Evolutionary conservation across 1,284 basidiomycete species (phyloP), one percentile per base, ranked within the genome.

Genomic region (Apiotrichum mycotoxinovorans): DNA sequence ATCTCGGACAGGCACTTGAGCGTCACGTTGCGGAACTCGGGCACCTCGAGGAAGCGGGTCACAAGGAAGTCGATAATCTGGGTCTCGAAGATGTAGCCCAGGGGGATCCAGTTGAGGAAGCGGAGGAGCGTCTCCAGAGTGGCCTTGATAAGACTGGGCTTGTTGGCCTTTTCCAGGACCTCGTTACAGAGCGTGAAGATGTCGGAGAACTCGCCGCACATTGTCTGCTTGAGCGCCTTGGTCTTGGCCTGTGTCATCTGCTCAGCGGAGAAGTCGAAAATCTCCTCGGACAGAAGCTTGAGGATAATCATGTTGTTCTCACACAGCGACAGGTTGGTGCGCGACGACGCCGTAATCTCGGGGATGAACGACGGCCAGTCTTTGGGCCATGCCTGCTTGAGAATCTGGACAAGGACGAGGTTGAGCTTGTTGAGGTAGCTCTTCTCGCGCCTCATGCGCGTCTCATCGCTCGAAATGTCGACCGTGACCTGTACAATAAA

Each of bases 241-340:
- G 93, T 96, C 81, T 98, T 99, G 18, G 88, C 88, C 76, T 96
- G 93, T 0, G 95, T 98, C 93, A 99, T 92, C 78, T 96, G 91
- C 72, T 98, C 96, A 2, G 95, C 92, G 5, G 94, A 98, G 78
- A 89, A 99, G 78, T 99, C 96, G 72, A 99, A 99, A 63, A 99
- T 93, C 77, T 98, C 96, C 74, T 98, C 96, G 0, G 93, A 97
- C 18, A 99, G 82, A n/a, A 99, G 83, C 74, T 92, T 91, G 64
- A 98, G 83, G 74, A 98, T 98, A 75, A 93, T 85, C 96, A 99
- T 99, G 81, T 99, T 98, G 83, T 99, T 98, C 79, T 98, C 96
- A 83, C 96, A 98, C 30, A 98, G 84, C 2, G 91, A 88, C 38
- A 98, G 84, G 72, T 94, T 98, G 42, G 91, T 91, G 77, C 95